Conservation (phyloP, 2,329 filamentous ascomycete genomes). For the Penicillium sclerotigenum region DNA sequence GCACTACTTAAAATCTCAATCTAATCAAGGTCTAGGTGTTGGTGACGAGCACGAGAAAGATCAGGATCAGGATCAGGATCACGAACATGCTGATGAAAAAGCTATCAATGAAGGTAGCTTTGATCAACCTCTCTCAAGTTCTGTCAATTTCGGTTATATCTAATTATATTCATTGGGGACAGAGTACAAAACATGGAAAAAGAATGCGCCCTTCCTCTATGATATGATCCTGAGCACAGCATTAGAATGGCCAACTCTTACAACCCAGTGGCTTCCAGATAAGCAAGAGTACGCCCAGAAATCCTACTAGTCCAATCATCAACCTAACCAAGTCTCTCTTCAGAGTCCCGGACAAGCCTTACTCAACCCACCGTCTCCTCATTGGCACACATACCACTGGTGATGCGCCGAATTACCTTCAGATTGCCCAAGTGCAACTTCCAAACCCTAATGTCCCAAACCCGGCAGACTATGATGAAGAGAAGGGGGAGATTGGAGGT, state of each 20-base stretch:
- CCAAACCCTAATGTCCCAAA: conserved; percentile 72
- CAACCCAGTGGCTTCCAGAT: conserved; percentile 97
- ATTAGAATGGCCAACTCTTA: conserved; percentile 94
- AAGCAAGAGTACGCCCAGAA: conserved; percentile 64
- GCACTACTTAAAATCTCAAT: conserved; percentile 13
- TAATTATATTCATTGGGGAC: conserved; percentile 5
- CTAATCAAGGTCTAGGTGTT: conserved; percentile 22
- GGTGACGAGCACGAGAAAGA: conserved; percentile 38
- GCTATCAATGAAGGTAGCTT: conserved; percentile 84
- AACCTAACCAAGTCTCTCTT: conserved; percentile 1
- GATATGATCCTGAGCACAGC: conserved; percentile 96
- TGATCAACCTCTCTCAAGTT: neutral
- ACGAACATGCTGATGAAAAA: conserved; percentile 76
- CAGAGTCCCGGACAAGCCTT: conserved; percentile 76
- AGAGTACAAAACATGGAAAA: conserved; percentile 99
- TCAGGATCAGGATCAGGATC: conserved; percentile 53
- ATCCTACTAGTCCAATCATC: neutral
- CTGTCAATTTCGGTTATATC: neutral
- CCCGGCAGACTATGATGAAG: conserved; percentile 82
- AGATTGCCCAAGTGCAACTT: conserved; percentile 91
- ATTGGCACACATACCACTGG: conserved; percentile 93
- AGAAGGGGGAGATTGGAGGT: conserved; percentile 88
- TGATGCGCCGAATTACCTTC: conserved; percentile 81
- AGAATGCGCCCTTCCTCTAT: conserved; percentile 97
- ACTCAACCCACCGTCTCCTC: conserved; percentile 80